Evolutionary conservation across 2,329 filamentous ascomycete species (phyloP).

Genomic region (Lecanicillium sp.): DNA sequence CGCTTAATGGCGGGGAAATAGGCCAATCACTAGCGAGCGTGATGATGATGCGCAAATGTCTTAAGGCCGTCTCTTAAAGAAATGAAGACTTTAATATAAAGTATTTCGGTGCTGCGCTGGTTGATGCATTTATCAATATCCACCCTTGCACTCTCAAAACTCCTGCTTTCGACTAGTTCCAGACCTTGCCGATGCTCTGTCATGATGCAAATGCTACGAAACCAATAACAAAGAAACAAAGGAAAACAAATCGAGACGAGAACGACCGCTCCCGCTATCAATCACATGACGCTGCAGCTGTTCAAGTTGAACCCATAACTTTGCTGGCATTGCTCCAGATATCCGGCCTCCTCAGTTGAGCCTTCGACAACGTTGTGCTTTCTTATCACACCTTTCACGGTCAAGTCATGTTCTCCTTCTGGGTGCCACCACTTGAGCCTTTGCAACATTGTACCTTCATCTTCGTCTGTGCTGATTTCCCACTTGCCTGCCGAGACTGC

Average conservation of each 20-base stretch:
- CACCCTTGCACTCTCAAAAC: too few species aligned
- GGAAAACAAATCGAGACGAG: too few species aligned
- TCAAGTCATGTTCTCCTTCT: constrained; percentile 73
- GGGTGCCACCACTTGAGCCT: constrained; percentile 88
- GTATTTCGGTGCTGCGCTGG: too few species aligned
- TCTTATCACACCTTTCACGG: constrained; percentile 64
- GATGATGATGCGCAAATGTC: too few species aligned
- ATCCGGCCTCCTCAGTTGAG: constrained; percentile 65
- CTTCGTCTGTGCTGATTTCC: constrained; percentile 69
- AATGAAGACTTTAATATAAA: too few species aligned
- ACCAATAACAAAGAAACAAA: not conserved
- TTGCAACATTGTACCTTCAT: constrained; percentile 62
- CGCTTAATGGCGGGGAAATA: not conserved
- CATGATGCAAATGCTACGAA: too few species aligned
- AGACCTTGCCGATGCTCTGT: too few species aligned
- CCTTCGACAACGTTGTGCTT: constrained; percentile 49
- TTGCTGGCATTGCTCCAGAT: constrained; percentile 60
- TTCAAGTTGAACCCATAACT: constrained; percentile 35
- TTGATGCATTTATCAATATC: too few species aligned
- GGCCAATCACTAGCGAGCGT: too few species aligned
- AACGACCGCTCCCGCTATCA: too few species aligned
- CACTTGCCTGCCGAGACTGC: constrained; percentile 81
- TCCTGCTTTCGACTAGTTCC: too few species aligned
- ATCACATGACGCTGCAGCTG: constrained; percentile 47
- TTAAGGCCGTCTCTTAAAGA: too few species aligned